Percentiles rank a stretch among this genome's conserved stretches.
These are phyloP conservation scores for Talinum fruticosum DNA, from an alignment of 148 eudicot genomes.

Conservation along the genomic window DNA sequence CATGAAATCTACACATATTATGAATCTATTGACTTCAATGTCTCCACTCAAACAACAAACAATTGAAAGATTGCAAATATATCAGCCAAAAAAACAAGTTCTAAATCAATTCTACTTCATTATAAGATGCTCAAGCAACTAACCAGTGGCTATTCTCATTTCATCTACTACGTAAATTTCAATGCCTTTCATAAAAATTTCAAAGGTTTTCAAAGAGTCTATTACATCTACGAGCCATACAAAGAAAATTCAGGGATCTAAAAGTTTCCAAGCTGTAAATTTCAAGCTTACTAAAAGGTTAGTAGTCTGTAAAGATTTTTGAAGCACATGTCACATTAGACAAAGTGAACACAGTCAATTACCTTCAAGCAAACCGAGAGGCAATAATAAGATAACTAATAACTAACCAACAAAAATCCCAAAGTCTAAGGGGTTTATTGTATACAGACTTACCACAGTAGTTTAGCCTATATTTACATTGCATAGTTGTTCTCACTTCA, in stretches of 20 bases:
- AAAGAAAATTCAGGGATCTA: neutral
- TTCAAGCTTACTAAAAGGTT: too few species aligned
- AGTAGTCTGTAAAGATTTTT: neutral
- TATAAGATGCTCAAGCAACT: neutral
- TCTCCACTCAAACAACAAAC: neutral
- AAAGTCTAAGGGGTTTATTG: neutral
- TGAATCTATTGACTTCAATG: neutral
- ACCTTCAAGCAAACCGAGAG: neutral
- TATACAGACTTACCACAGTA: neutral
- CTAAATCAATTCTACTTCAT: neutral
- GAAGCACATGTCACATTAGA: neutral
- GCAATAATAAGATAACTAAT: neutral
- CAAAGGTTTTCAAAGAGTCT: neutral
- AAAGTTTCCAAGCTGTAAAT: neutral
- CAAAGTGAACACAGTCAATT: neutral
- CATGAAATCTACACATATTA: neutral
- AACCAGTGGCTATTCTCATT: neutral
- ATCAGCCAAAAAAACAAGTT: neutral
- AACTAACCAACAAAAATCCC: neutral
- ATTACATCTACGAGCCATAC: neutral
- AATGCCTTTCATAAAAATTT: neutral
- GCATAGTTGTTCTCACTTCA: too few species aligned
- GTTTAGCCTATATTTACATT: neutral
- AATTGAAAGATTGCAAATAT: neutral
- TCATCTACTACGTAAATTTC: neutral